Percentiles rank a stretch among this genome's conserved stretches.
Conservation (phyloP, 352 stramenopile genomes). For the Aphanomyces astaci region DNA sequence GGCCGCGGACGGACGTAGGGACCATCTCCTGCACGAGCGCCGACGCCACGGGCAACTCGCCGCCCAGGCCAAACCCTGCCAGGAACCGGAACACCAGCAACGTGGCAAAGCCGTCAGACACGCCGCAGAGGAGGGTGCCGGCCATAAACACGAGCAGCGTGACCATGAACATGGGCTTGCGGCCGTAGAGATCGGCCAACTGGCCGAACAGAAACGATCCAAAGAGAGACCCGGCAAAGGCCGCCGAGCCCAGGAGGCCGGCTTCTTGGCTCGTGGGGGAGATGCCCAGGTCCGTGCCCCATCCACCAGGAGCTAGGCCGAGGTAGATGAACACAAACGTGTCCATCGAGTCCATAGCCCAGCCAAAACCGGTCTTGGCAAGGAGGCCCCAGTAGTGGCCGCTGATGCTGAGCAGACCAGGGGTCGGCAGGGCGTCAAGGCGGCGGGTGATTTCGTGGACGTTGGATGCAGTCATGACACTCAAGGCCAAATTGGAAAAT, state of each 20-base stretch:
- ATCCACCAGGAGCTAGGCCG: conserved; percentile 11
- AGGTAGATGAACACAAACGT: conserved; percentile 65
- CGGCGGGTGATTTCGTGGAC: too few species aligned
- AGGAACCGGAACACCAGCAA: conserved; percentile 52
- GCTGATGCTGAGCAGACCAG: conserved; percentile 27
- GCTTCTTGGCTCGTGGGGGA: conserved; percentile 23
- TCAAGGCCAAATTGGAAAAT: too few species aligned
- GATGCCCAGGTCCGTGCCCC: background rate
- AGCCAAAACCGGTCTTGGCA: conserved; percentile 30
- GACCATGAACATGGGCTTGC: conserved; percentile 57
- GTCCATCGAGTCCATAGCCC: conserved; percentile 56
- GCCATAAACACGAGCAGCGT: conserved; percentile 54
- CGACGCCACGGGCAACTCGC: conserved; percentile 48
- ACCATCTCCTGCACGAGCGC: conserved; percentile 59
- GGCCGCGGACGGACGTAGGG: conserved; percentile 44
- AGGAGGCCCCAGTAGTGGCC: conserved; percentile 33
- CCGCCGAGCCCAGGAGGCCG: conserved; percentile 41
- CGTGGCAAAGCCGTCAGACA: conserved; percentile 43
- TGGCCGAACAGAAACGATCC: conserved; percentile 50
- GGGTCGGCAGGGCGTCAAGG: too few species aligned
- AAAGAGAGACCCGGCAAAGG: conserved; percentile 59
- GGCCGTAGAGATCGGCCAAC: conserved; percentile 58
- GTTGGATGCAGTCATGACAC: too few species aligned
- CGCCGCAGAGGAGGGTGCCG: conserved; percentile 40
- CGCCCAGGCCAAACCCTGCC: conserved; percentile 48